phyloP scores from a whole-genome alignment of 225 moss, liverwort and hornwort genomes.

The Anthoceros angustus region DNA sequence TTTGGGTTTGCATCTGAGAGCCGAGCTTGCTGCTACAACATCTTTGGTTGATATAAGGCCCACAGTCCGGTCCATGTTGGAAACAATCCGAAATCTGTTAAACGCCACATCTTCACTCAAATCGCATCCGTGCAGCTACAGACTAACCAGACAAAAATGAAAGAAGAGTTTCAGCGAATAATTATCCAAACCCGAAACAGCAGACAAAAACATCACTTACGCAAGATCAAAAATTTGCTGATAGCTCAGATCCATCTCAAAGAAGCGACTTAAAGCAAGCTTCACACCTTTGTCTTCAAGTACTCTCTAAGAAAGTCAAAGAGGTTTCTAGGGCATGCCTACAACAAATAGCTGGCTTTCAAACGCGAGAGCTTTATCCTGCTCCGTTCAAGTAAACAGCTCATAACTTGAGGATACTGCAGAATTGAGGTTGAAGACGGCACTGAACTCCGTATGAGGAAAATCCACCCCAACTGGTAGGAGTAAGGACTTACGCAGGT shows the following conservation, averaged over 20 bases:
- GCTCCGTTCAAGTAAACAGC: neutral
- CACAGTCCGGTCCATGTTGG: constrained; percentile 51
- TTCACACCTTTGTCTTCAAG: constrained; percentile 57
- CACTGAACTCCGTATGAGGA: neutral
- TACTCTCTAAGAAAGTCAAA: constrained; percentile 35
- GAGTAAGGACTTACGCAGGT: neutral
- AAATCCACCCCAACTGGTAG: neutral
- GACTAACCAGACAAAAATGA: neutral
- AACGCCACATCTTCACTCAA: neutral
- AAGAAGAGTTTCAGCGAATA: neutral
- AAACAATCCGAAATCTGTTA: constrained; percentile 71
- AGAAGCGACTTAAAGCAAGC: constrained; percentile 32
- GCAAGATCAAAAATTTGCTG: constrained; percentile 66
- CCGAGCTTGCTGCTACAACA: constrained; percentile 48
- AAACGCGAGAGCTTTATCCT: too few species aligned
- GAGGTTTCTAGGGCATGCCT: neutral
- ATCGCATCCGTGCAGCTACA: neutral
- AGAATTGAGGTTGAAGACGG: constrained; percentile 14
- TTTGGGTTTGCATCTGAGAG: constrained; percentile 60
- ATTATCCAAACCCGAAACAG: neutral
- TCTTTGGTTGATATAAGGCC: constrained; percentile 65
- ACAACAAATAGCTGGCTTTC: neutral
- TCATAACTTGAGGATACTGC: constrained; percentile 22
- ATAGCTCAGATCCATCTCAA: constrained; percentile 61
- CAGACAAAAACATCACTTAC: constrained; percentile 24